Base-by-base conservation (phyloP, 768 basidiomycete genomes). In the Botryobasidium botryosum region DNA sequence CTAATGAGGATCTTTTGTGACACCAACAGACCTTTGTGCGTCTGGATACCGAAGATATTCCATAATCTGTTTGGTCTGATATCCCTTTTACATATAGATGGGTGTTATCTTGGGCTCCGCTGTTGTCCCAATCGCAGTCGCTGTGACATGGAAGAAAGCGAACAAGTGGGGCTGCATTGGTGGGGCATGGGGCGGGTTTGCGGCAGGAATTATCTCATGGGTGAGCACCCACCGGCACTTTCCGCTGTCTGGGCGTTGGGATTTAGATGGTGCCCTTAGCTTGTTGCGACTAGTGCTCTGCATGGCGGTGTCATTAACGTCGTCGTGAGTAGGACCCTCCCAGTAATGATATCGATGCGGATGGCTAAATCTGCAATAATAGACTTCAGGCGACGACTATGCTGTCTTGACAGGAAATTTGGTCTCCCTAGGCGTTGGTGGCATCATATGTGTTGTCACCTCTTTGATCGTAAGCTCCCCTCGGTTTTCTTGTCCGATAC, bases 401-500 rank as follows among this genome's bases (percentile, higher is more conserved):
- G 69, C 72, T 55, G 91, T 94, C 86, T 68, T 94, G 13, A 77
- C 85, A 0, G 90, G 90, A 2, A 90, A 91, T 61, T 63, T 92
- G n/a, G 78, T 77, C 1, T 77, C 85, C 2, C 83, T 91, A 51
- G 79, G 73, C 23, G 66, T 82, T 10, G 84, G 86, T 6, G 85
- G 71, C 3, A 77, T 94, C 44, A 65, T 94, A 50, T 70, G 86
- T 2, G 66, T 75, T 20, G 64, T 61, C 3, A 61, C 69, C 28
- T 85, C 86, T 0, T 57, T 75, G 37, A 64, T 88, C 20, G 79
- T 79, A 55, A 47, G 74, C 24, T 13, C 13, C 24, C 13, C 12
- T 2, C 17, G 10, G 10, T 33, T 17, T 33, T 33, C 32, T 12
- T 33, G 32, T 17, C 32, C 32, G 17, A 17, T 33, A 33, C 13